These are phyloP conservation scores for Ceratocystis huliohia DNA, from an alignment of 2,329 filamentous ascomycete genomes.

Conservation along the genomic window DNA sequence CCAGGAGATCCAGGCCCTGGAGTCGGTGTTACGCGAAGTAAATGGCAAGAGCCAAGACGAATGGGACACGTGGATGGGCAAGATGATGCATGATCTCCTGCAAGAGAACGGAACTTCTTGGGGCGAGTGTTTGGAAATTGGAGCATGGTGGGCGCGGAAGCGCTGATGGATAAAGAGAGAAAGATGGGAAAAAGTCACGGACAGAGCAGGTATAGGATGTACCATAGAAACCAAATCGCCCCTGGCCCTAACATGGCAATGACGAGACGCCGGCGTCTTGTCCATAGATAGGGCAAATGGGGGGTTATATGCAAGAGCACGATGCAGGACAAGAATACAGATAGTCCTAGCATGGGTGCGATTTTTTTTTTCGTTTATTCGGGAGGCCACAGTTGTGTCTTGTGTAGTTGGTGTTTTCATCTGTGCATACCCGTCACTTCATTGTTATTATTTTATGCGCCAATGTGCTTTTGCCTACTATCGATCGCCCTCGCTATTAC, in stretches of 20 bases:
- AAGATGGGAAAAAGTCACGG: not conserved
- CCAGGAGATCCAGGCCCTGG: conserved; percentile 72
- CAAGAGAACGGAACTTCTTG: conserved; percentile 64
- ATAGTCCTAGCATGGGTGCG: not conserved
- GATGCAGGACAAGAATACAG: not conserved
- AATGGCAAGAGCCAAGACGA: conserved; percentile 83
- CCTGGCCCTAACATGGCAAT: not conserved
- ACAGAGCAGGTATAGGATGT: not conserved
- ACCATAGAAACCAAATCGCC: not conserved
- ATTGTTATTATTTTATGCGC: not conserved
- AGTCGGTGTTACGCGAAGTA: conserved; percentile 67
- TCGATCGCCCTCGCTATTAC: not conserved
- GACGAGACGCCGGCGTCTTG: conserved; percentile 6
- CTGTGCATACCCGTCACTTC: not conserved
- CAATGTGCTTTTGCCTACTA: not conserved
- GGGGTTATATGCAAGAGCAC: not conserved
- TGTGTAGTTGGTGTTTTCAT: not conserved
- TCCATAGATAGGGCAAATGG: not conserved
- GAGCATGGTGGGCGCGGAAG: conserved; percentile 85
- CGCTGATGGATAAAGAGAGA: conserved; percentile 16
- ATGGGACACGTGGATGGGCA: conserved; percentile 80
- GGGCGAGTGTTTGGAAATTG: conserved; percentile 75
- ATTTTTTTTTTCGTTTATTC: not conserved
- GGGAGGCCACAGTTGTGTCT: not conserved
- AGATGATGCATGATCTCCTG: conserved; percentile 74